Base-by-base conservation (phyloP, 192 early-diverging fungal species). In the Cladochytrium replicatum region DNA sequence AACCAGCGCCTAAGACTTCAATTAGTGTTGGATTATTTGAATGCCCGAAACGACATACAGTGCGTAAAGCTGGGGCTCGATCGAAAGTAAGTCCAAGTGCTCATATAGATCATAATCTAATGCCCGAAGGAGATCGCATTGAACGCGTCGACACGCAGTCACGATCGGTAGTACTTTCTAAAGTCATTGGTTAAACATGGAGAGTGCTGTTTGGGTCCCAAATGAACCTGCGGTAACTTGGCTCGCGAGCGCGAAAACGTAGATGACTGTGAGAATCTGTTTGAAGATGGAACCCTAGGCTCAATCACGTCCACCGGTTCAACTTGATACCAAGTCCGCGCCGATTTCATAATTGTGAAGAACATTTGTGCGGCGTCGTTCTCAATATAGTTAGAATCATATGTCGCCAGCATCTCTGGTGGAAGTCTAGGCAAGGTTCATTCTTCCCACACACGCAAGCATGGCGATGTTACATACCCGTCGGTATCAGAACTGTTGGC, bases 1-100 rank as follows among this genome's bases (percentile, higher is more conserved):
- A 92, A 68, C 93, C 93, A 97, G 13, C 92, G 83, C 44, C 83
- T 82, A 34, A 29, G 41, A 3, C 25, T 28, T 39, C 41, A 58
- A 37, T 26, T 13, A 55, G 24, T 4, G 22, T 7, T 25, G 40
- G 2, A 31, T 6, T 24, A 21, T 62, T n/a, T 40, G 57, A 21
- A 24, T 29, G 13, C 4, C 3, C 26, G 11, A 5, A 2, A 34
- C 2, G 26, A 63, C 79, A 49, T 78, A 81, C 82, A 95, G 77
- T 34, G 88, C 93, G 72, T 86, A 97, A 11, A 97, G 68, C 58
- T 97, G 93, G 11, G 93, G 93, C 56, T 97, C 90, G 32, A 97
- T 89, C 5, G 78, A 75, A 41, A 88, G 72, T 22, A 51, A 52
- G 39, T 66, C 71, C 38, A 97, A 50, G 48, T 88, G 88, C n/a